Evolutionary conservation across 495 filamentous ascomycete species (phyloP), one percentile per base, ranked within the genome.

Genomic region (Melanomma pulvis-pyrius): DNA sequence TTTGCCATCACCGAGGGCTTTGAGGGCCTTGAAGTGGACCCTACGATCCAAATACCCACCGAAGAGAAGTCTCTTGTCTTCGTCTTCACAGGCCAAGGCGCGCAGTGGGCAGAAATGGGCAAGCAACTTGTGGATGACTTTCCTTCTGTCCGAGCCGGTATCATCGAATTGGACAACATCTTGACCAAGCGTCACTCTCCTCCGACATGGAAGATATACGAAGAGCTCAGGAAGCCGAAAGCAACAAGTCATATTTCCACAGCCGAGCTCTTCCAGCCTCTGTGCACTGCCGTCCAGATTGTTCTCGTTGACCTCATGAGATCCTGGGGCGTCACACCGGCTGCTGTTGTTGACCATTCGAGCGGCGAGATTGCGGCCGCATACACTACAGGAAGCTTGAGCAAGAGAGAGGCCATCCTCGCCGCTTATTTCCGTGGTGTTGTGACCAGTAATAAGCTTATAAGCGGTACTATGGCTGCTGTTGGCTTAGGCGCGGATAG

Each of bases 41-140:
- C n/a, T n/a, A n/a, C n/a, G n/a, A n/a, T n/a, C n/a, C n/a, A n/a
- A n/a, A n/a, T n/a, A n/a, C n/a, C n/a, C n/a, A n/a, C n/a, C n/a
- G n/a, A n/a, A n/a, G n/a, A n/a, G n/a, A n/a, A n/a, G n/a, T n/a
- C n/a, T n/a, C n/a, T n/a, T n/a, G n/a, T n/a, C n/a, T n/a, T n/a
- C n/a, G n/a, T 71, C 32, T 73, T 71, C 36, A 73, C 71, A 17
- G 71, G 71, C 0, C 64, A 73, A 65, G 67, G 68, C 61, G 73
- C 50, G 1, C 61, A 65, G 24, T 70, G 67, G 67, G 39, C 67
- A 21, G 4, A 21, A 9, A 66, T 70, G 61, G 67, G 61, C 1
- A 26, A 22, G 9, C 8, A 53, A 0, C 46, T 65, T 2, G 34
- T 65, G 2, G 13, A 36, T 0, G 1, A 29, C 6, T 46, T 25